Conservation (phyloP, 768 basidiomycete genomes). For the Hericium erinaceus region DNA sequence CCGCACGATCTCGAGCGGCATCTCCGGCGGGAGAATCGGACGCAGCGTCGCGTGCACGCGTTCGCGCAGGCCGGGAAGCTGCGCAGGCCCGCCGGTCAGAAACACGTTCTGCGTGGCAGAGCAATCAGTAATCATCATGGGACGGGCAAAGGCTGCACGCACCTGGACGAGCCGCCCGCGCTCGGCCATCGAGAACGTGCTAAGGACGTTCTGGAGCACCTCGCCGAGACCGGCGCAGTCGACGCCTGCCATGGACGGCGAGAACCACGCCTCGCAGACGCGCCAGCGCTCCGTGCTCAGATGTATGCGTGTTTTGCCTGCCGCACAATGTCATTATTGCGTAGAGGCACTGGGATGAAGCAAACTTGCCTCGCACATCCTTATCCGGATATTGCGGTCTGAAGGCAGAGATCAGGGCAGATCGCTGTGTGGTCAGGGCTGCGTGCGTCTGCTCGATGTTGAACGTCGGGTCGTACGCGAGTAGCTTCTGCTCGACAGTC, state of each 20-base stretch:
- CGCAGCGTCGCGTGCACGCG: slow-evolving; percentile 69
- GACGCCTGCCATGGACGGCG: slow-evolving; percentile 87
- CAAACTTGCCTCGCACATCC: slow-evolving; percentile 46
- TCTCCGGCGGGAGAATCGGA: slow-evolving; percentile 78
- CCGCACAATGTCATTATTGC: not conserved
- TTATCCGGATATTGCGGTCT: slow-evolving; percentile 70
- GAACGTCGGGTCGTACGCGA: slow-evolving; percentile 81
- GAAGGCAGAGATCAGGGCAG: slow-evolving; percentile 82
- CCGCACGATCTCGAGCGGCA: slow-evolving; percentile 51
- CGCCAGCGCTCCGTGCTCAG: slow-evolving; percentile 86
- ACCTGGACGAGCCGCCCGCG: slow-evolving; percentile 73
- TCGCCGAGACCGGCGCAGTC: slow-evolving; percentile 95
- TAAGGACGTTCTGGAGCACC: slow-evolving; percentile 75
- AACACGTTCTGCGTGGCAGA: slow-evolving; percentile 62
- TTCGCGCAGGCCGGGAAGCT: slow-evolving; percentile 56
- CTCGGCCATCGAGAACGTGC: slow-evolving; percentile 57
- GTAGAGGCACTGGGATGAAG: not conserved
- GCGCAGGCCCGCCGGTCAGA: slow-evolving; percentile 76
- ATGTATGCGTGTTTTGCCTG: slow-evolving; percentile 70
- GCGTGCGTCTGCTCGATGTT: slow-evolving; percentile 74
- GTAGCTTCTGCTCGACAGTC: slow-evolving; percentile 67
- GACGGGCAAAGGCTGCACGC: slow-evolving; percentile 8
- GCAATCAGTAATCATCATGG: not conserved
- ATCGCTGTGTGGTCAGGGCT: slow-evolving; percentile 64
- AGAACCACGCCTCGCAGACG: slow-evolving; percentile 88